Evolutionary conservation across 2,329 filamentous ascomycete species (phyloP), one percentile per base, ranked within the genome.

Genomic region (Trichophyton verrucosum): DNA sequence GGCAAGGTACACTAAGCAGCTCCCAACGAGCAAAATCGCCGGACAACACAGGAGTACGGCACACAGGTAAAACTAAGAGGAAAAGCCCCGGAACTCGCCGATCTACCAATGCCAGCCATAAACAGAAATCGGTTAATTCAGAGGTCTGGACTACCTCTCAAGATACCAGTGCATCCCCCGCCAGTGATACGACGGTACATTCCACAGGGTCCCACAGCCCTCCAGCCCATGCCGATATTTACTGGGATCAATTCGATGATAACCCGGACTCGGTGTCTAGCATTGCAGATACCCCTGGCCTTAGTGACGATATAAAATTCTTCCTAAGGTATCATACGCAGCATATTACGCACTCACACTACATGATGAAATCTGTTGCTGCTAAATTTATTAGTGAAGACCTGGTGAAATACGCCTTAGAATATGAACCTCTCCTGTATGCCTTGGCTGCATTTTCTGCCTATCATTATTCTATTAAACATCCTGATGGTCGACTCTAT

Each of bases 401-500:
- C 5, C 81, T 96, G 49, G 79, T 91, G 20, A 84, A 84, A 46
- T 78, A 88, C 60, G 91, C 92, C 0, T 72, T 91, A 57, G 82
- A 82, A 71, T 86, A 91, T 70, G 88, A 96, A 63, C 84, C 91
- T 5, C 77, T 97, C 9, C 80, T 96, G 3, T 91, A 96, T 71
- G 91, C 91, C 0, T 76, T 96, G 3, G 88, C 91, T 8, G 90
- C 88, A 0, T 97, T 96, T 71, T 82, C 92, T 9, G 89, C 91
- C 0, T 97, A 96, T 69, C 90, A 95, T 66, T 82, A 87, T 65
- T 88, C 88, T 1, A 72, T 96, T 57, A 80, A 81, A 44, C 83
- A 86, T 57, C 83, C 86, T 0, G 77, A 85, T 57, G 89, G 88
- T 22, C 86, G 85, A 65, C 84, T 97, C 27, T 82, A 87, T 63